Base-by-base conservation (phyloP, 306 rosid species). In the Prunus padus region DNA sequence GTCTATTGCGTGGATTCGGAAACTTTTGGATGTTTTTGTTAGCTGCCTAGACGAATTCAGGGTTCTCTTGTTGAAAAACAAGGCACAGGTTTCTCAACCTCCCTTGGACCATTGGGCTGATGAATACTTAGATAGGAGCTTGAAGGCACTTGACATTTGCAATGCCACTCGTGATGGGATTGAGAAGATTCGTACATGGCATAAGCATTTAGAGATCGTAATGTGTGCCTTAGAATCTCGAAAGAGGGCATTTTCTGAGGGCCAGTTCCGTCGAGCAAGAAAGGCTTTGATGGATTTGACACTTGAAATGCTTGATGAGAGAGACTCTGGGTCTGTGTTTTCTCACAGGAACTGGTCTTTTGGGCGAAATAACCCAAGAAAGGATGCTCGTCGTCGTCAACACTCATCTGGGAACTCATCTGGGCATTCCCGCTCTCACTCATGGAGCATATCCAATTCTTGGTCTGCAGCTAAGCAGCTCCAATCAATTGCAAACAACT, bases 381-480 rank as follows among this genome's bases (percentile, higher is more conserved):
- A 84, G 87, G 94, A 86, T 79, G 72, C 74, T n/a, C 84, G 71
- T 16, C 73, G 72, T 30, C 65, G 76, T 12, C 87, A 75, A 25
- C 65, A 50, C 11, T 70, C 65, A 59, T 59, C 65, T 25, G 64
- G 64, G 64, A 59, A 64, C 13, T 69, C 76, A 31, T 82, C 89
- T 3, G 89, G 89, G 64, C 98, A 95, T 87, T 87, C 92, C 60
- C 91, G 98, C n/a, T 95, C 98, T 20, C 97, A 81, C 72, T 95
- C 98, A 0, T 95, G 98, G 97, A 92, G 96, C n/a, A 89, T 89
- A 22, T 95, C 98, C 1, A 84, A 89, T 1, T 77, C 97, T 49
- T 95, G 97, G 98, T 95, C 98, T 10, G 98, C 98, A 59, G 84
- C 93, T 52, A 90, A 89, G 87, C 97, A 92, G 83, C 89, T 92